phyloP scores from a whole-genome alignment of 257 asterid genomes.

The Linaria vulgaris region DNA sequence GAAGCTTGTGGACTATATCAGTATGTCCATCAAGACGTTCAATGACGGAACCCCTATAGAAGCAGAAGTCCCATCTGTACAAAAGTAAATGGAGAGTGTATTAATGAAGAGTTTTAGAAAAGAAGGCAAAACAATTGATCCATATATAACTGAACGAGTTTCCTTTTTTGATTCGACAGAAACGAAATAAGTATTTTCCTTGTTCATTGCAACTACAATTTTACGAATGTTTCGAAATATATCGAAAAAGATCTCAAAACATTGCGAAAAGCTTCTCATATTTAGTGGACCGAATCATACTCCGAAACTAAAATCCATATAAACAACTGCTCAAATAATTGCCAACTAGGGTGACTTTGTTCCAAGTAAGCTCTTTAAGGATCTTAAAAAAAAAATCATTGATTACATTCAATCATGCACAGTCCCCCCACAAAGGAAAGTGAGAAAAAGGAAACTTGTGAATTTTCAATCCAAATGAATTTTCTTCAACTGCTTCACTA shows the following conservation, averaged over 20 bases:
- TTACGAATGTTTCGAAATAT: too few species aligned
- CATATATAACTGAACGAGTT: constrained; percentile 11
- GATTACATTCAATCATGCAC: constrained; percentile 3
- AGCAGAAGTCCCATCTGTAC: constrained; percentile 97
- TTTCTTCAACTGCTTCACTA: constrained; percentile 5
- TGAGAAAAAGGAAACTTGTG: constrained; percentile 14
- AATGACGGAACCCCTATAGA: constrained; percentile 75
- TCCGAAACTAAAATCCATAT: too few species aligned
- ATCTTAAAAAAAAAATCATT: constrained; percentile 10
- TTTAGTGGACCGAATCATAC: too few species aligned
- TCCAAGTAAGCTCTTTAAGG: constrained; percentile 7
- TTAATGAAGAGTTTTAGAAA: constrained; percentile 5
- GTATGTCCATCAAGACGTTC: constrained; percentile 98
- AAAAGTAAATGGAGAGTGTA: constrained; percentile 18
- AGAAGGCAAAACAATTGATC: background rate
- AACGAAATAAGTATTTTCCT: too few species aligned
- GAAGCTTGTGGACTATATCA: constrained; percentile 87
- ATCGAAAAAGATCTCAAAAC: too few species aligned
- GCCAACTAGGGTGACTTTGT: constrained; percentile 15
- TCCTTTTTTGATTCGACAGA: too few species aligned
- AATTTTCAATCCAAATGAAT: constrained; percentile 7
- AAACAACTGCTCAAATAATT: constrained; percentile 20
- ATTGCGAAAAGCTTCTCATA: too few species aligned
- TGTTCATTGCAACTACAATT: too few species aligned
- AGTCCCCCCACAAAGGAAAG: constrained; percentile 1